Percentiles rank a stretch among this genome's conserved stretches.
Conservation (phyloP, 768 basidiomycete species). For the Mycena kentingensis region DNA sequence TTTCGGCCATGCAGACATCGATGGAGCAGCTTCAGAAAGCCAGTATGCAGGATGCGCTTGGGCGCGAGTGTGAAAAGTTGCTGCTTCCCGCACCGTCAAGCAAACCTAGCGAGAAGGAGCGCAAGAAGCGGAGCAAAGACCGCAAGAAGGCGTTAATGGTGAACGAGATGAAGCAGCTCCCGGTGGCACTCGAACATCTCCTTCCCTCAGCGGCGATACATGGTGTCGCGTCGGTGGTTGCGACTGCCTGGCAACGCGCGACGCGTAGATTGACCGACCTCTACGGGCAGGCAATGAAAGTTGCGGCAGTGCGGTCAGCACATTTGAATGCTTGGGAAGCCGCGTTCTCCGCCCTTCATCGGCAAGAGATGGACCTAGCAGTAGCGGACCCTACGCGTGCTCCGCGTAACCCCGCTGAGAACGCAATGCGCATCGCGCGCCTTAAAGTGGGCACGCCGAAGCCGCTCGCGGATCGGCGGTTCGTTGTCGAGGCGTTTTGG, state of each 20-base stretch:
- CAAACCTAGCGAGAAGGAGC: slow-evolving; percentile 10
- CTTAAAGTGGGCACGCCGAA: slow-evolving; percentile 56
- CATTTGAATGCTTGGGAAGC: slow-evolving; percentile 65
- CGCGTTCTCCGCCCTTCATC: slow-evolving; percentile 53
- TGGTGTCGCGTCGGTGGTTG: slow-evolving; percentile 36
- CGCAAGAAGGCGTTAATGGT: slow-evolving; percentile 3
- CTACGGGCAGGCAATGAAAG: slow-evolving; percentile 41
- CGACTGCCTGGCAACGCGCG: slow-evolving; percentile 40
- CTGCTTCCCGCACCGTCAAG: slow-evolving; percentile 12
- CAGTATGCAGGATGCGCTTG: slow-evolving; percentile 12
- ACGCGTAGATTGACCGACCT: slow-evolving; percentile 38
- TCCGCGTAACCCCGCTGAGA: slow-evolving; percentile 44
- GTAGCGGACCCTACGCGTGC: slow-evolving; percentile 34
- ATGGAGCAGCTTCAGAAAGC: slow-evolving; percentile 33
- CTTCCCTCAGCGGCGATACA: slow-evolving; percentile 25
- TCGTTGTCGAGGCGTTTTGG: slow-evolving; percentile 63
- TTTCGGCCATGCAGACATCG: slow-evolving; percentile 32
- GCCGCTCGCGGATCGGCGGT: slow-evolving; percentile 60
- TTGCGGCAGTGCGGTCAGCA: slow-evolving; percentile 52
- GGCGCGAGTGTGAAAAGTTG: slow-evolving; percentile 19
- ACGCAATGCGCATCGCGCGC: slow-evolving; percentile 55
- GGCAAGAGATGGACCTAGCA: slow-evolving; percentile 44
- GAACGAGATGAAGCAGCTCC: slow-evolving; percentile 18
- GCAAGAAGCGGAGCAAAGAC: slow-evolving; percentile 10
- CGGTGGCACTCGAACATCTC: slow-evolving; percentile 32